These are phyloP conservation scores for Xylariomycetidae sp. DNA, from an alignment of 2,329 filamentous ascomycete species.

Conservation along the genomic window DNA sequence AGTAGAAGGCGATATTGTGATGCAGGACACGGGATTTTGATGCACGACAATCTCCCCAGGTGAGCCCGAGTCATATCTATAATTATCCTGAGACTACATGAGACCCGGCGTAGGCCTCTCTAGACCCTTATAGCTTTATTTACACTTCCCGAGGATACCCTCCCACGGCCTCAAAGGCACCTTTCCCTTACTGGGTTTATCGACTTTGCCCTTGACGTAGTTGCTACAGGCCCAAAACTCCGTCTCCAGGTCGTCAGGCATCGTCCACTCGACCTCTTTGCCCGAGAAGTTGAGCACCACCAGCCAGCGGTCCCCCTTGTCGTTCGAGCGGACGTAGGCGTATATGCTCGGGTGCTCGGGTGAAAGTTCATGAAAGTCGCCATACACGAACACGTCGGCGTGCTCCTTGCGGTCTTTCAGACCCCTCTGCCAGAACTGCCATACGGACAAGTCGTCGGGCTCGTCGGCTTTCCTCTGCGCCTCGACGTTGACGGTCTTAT, in stretches of 20 bases:
- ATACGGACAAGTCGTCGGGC: slow-evolving; percentile 39
- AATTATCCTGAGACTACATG: no score
- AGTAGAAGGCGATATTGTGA: no score
- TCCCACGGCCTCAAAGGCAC: slow-evolving; percentile 23
- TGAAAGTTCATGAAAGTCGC: slow-evolving; percentile 42
- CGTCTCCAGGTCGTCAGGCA: slow-evolving; percentile 16
- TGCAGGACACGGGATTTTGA: no score
- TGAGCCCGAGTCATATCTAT: no score
- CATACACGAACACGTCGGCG: slow-evolving; percentile 57
- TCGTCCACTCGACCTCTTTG: slow-evolving; percentile 17
- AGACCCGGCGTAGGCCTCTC: no score
- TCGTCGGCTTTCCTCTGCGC: slow-evolving; percentile 39
- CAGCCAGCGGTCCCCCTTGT: slow-evolving; percentile 19
- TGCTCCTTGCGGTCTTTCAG: slow-evolving; percentile 51
- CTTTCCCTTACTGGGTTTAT: slow-evolving; percentile 13
- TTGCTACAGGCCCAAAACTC: slow-evolving; percentile 18
- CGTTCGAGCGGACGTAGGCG: slow-evolving; percentile 19
- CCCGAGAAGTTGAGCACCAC: slow-evolving; percentile 25
- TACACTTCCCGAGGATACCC: slow-evolving; percentile 18
- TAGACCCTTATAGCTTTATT: no score
- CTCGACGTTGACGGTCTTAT: slow-evolving; percentile 51
- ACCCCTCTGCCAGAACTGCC: slow-evolving; percentile 57
- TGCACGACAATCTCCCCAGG: no score
- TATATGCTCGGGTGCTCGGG: slow-evolving; percentile 15
- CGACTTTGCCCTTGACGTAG: slow-evolving; percentile 16